These are phyloP conservation scores for Saccharomycopsis crataegensis DNA, from an alignment of 1,139 yeast genomes.

Conservation along the genomic window DNA sequence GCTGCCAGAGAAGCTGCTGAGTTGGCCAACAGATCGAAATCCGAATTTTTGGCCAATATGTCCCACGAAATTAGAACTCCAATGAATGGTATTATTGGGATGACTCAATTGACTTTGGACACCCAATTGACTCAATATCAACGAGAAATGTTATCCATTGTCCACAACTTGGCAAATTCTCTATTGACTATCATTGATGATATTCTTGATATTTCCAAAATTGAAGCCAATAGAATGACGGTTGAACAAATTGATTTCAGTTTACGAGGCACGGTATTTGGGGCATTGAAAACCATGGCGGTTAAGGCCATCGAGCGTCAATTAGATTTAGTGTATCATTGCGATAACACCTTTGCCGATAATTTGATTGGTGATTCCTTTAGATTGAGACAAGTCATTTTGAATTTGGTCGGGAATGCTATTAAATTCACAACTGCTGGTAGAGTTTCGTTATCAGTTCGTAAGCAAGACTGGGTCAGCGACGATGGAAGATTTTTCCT, in stretches of 20 bases:
- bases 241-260: conserved; percentile 84
- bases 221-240: conserved; percentile 89
- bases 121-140: conserved; percentile 84
- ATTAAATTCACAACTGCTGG: conserved; percentile 80
- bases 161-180: conserved; percentile 78
- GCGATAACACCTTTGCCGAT: conserved; percentile 82
- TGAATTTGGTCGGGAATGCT: conserved; percentile 81
- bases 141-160: conserved; percentile 83
- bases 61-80: conserved; percentile 91
- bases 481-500: conserved; percentile 47
- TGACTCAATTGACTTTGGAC: conserved; percentile 83
- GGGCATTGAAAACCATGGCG: conserved; percentile 79
- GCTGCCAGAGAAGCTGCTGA: conserved; percentile 95
- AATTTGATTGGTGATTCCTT: conserved; percentile 81
- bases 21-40: conserved; percentile 81
- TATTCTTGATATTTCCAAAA: conserved; percentile 82
- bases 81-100: conserved; percentile 86
- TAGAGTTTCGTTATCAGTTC: conserved; percentile 60
- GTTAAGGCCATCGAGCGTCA: conserved; percentile 85
- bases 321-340: conserved; percentile 69
- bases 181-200: conserved; percentile 81
- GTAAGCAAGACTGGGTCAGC: conserved; percentile 30
- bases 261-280: conserved; percentile 77
- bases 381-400: conserved; percentile 74
- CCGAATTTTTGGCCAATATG: conserved; percentile 85